Conservation (phyloP, 75 land plant species). For the Pinus tabuliformis region DNA sequence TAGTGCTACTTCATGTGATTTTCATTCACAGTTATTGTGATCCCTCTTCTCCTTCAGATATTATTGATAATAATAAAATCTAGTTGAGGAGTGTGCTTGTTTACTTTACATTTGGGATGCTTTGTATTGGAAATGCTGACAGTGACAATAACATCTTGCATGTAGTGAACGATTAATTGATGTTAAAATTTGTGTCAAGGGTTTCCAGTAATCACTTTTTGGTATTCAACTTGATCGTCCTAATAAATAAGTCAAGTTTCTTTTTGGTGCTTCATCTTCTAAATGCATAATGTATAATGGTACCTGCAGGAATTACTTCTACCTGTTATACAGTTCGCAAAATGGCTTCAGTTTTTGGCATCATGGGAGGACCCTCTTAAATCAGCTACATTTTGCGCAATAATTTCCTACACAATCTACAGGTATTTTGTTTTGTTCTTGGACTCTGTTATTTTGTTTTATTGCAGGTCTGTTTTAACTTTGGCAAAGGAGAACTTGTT, state of each 20-base stretch:
- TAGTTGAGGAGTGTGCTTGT: too few species aligned
- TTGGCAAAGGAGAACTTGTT: too few species aligned
- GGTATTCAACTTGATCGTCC: neutral
- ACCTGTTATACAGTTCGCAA: conserved; percentile 48
- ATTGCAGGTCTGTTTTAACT: too few species aligned
- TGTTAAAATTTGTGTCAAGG: too few species aligned
- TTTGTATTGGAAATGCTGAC: too few species aligned
- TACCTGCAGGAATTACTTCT: conserved; percentile 72
- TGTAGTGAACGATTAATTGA: neutral
- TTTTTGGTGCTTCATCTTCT: neutral
- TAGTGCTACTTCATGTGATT: neutral
- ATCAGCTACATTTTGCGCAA: conserved; percentile 60
- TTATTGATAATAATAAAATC: neutral
- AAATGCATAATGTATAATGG: neutral
- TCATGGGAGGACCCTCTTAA: conserved; percentile 82
- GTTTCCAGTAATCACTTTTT: too few species aligned
- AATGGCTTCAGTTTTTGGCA: conserved; percentile 46
- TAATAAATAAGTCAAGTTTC: neutral
- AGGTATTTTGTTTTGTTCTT: conserved; percentile 39
- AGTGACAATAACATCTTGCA: neutral
- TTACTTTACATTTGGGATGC: too few species aligned
- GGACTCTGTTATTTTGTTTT: neutral
- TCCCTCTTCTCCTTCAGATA: neutral
- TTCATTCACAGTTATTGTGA: neutral
- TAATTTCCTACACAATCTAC: conserved; percentile 51